Percentiles rank a stretch among this genome's conserved stretches.
Conservation (phyloP, 169 alveolate species). For the Perkinsus olseni region DNA sequence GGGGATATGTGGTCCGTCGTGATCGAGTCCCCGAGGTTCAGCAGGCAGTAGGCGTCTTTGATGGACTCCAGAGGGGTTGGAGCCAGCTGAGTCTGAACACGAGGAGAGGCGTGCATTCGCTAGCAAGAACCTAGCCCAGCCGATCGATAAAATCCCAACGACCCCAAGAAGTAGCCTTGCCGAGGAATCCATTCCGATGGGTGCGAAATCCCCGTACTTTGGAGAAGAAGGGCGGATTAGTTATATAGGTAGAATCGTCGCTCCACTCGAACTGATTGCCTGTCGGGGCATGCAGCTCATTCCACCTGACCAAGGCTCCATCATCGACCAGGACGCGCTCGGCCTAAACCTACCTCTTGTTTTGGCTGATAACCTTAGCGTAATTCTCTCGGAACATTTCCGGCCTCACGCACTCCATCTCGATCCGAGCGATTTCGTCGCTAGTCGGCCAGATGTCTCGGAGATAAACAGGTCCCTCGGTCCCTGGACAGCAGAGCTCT, state of each 20-base stretch:
- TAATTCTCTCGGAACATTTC: neutral
- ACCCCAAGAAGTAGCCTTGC: conserved; percentile 22
- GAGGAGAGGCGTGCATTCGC: neutral
- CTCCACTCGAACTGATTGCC: conserved; percentile 82
- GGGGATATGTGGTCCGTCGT: conserved; percentile 96
- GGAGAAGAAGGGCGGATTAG: conserved; percentile 86
- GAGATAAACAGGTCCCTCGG: conserved; percentile 72
- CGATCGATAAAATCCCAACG: conserved; percentile 17
- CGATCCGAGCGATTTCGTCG: conserved; percentile 21
- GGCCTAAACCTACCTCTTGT: neutral
- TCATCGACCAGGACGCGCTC: neutral
- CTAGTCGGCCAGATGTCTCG: conserved; percentile 87
- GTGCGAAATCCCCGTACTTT: conserved; percentile 33
- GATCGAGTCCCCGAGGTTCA: conserved; percentile 81
- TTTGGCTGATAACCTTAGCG: neutral
- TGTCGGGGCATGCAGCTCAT: conserved; percentile 24
- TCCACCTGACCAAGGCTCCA: too few relatives aligned
- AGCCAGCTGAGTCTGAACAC: conserved; percentile 14
- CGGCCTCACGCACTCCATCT: neutral
- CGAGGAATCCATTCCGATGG: too few relatives aligned
- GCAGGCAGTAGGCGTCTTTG: conserved; percentile 34
- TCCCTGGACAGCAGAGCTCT: neutral
- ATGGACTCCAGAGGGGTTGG: neutral
- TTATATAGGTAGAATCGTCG: conserved; percentile 79
- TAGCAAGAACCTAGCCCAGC: too few relatives aligned